Evolutionary conservation across 495 filamentous ascomycete species (phyloP).

Genomic region (Trichoderma parareesei): DNA sequence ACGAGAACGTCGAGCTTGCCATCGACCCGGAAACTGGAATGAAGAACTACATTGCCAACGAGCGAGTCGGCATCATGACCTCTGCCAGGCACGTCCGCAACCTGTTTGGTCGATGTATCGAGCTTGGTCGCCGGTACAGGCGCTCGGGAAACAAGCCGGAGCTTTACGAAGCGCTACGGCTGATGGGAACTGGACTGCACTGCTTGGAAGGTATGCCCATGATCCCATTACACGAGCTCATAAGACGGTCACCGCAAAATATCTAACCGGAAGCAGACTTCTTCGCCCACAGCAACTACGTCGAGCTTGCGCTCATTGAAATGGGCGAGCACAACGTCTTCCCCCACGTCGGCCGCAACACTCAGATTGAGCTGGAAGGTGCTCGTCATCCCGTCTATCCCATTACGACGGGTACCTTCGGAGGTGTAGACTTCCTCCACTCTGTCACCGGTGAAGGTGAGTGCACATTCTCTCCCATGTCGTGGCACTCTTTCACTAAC

Average conservation of each 20-base stretch:
- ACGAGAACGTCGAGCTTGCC: slow-evolving; percentile 68
- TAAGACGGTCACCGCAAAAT: background rate
- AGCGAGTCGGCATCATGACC: slow-evolving; percentile 61
- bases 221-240: no score
- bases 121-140: slow-evolving; percentile 63
- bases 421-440: slow-evolving; percentile 78
- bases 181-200: slow-evolving; percentile 79
- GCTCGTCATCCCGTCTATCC: slow-evolving; percentile 59
- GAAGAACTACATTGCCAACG: slow-evolving; percentile 88
- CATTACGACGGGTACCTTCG: slow-evolving; percentile 82
- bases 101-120: slow-evolving; percentile 62
- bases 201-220: slow-evolving; percentile 61
- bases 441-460: slow-evolving; percentile 73
- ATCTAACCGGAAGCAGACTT: slow-evolving; percentile 45
- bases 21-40: slow-evolving; percentile 72
- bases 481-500: background rate
- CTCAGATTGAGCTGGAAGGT: slow-evolving; percentile 58
- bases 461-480: background rate
- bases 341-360: slow-evolving; percentile 71
- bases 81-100: slow-evolving; percentile 67
- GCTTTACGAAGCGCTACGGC: slow-evolving; percentile 73
- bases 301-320: slow-evolving; percentile 76
- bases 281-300: slow-evolving; percentile 87
- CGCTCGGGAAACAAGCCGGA: slow-evolving; percentile 56
- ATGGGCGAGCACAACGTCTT: slow-evolving; percentile 72